These are phyloP conservation scores for Alternaria panax DNA, from an alignment of 2,329 filamentous ascomycete genomes.

Conservation along the genomic window DNA sequence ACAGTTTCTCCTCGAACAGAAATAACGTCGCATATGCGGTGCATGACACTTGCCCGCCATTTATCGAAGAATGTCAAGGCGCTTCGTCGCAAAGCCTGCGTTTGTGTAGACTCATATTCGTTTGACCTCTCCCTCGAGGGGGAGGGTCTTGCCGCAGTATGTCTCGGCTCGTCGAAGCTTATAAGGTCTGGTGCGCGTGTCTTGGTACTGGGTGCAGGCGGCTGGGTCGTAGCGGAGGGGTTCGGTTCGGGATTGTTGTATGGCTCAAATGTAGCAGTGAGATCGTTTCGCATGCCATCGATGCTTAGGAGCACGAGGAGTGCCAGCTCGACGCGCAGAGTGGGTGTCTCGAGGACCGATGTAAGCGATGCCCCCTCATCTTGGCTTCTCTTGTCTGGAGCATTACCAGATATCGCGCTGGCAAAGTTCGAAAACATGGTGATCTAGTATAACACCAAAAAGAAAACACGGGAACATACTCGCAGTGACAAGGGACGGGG, in stretches of 20 bases:
- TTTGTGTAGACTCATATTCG: slow-evolving; percentile 58
- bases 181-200: slow-evolving; percentile 35
- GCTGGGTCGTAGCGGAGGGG: slow-evolving; percentile 9
- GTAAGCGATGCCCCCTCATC: slow-evolving; percentile 43
- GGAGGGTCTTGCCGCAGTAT: slow-evolving; percentile 31
- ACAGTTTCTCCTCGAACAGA: slow-evolving; percentile 39
- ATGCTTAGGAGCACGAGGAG: slow-evolving; percentile 57
- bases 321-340: slow-evolving; percentile 54
- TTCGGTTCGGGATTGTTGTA: slow-evolving; percentile 26
- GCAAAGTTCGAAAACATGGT: slow-evolving; percentile 3
- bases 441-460: not conserved
- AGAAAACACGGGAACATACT: not conserved
- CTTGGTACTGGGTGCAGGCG: slow-evolving; percentile 15
- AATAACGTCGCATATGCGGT: slow-evolving; percentile 73
- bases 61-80: slow-evolving; percentile 75
- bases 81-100: slow-evolving; percentile 72
- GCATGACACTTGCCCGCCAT: slow-evolving; percentile 76
- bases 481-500: not conserved
- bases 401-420: slow-evolving; percentile 4
- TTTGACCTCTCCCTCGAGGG: slow-evolving; percentile 50
- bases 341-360: slow-evolving; percentile 51
- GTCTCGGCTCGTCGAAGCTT: slow-evolving; percentile 37
- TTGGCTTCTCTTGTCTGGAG: slow-evolving; percentile 4
- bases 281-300: slow-evolving; percentile 52
- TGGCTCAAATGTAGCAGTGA: slow-evolving; percentile 38